Conservation (phyloP, 164 flowering plant species). For the Aristolochia contorta region DNA sequence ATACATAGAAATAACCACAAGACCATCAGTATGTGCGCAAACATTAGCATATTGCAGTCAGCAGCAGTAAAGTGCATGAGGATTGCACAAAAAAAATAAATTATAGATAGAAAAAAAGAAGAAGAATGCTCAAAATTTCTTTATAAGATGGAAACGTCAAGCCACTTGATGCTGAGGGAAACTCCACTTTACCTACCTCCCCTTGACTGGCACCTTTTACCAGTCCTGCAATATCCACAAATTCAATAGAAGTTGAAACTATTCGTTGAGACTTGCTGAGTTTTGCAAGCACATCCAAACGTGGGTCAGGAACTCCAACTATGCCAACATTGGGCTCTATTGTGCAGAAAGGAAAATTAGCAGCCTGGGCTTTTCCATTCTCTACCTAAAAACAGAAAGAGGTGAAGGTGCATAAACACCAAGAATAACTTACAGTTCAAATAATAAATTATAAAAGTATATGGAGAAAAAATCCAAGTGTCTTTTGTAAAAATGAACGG, state of each 20-base stretch:
- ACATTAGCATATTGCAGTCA: not conserved
- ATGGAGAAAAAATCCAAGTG: not conserved
- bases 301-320: constrained; percentile 91
- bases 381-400: constrained; percentile 52
- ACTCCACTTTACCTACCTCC: constrained; percentile 39
- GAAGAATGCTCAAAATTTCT: not conserved
- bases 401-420: no score
- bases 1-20: no score
- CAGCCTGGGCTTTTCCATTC: constrained; percentile 99
- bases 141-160: no score
- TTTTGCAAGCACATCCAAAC: constrained; percentile 72
- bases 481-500: not conserved
- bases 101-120: no score
- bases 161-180: no score
- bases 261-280: constrained; percentile 79
- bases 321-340: constrained; percentile 98
- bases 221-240: constrained; percentile 99
- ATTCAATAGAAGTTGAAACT: constrained; percentile 88
- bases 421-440: no score
- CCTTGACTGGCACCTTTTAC: constrained; percentile 99
- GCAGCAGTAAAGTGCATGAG: not conserved
- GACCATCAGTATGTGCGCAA: not conserved
- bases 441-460: not conserved
- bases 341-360: constrained; percentile 96
- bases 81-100: not conserved